phyloP scores from a whole-genome alignment of 768 basidiomycete species.

The Pleurotus citrinopileatus region DNA sequence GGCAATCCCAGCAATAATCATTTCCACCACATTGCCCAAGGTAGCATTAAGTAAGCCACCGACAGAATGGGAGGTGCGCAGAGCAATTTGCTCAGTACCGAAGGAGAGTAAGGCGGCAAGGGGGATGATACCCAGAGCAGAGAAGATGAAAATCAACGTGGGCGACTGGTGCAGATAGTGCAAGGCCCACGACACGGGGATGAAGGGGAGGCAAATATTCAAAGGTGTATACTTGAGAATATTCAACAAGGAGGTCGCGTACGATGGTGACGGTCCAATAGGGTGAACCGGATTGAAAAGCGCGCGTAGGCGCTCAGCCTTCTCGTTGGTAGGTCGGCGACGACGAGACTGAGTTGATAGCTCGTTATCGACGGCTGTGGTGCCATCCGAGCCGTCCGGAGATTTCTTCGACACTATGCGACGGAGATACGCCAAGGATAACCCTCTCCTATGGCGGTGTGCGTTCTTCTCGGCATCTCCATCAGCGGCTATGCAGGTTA shows the following conservation, averaged over 20 bases:
- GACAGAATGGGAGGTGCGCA: conserved; percentile 44
- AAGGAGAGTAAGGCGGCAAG: conserved; percentile 49
- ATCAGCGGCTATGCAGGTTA: neutral
- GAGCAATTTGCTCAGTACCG: conserved; percentile 51
- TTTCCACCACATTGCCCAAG: conserved; percentile 49
- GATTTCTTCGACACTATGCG: neutral
- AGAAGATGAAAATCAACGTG: conserved; percentile 46
- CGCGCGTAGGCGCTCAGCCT: conserved; percentile 22
- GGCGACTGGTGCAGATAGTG: conserved; percentile 42
- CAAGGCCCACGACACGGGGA: conserved; percentile 49
- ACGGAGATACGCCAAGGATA: neutral
- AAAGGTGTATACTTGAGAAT: conserved; percentile 30
- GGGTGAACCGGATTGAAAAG: conserved; percentile 29
- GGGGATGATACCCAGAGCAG: conserved; percentile 47
- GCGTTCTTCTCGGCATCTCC: neutral
- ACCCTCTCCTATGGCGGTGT: neutral
- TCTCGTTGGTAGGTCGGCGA: conserved; percentile 5
- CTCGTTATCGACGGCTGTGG: neutral
- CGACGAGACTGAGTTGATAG: neutral
- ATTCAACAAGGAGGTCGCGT: conserved; percentile 28
- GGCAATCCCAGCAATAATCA: conserved; percentile 48
- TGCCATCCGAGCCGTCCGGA: neutral
- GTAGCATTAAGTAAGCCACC: conserved; percentile 55
- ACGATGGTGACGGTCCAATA: conserved; percentile 33
- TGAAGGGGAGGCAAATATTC: conserved; percentile 45